Evolutionary conservation across 805 yeast genomes (phyloP), one percentile per base, ranked within the genome.

Genomic region (Suhomyces faveliae): DNA sequence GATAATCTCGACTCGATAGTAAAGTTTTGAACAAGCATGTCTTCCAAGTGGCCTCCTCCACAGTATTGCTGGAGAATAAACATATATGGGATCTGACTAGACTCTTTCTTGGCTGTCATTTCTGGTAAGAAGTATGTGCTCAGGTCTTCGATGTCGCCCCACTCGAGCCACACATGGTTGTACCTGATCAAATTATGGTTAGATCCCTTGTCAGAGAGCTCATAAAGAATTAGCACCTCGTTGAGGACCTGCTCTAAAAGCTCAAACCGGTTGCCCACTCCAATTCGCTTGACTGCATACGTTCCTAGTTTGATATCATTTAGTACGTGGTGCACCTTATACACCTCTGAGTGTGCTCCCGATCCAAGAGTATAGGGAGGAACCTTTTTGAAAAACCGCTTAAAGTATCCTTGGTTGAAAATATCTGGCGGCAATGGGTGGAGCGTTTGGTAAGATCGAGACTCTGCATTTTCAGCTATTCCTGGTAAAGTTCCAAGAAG

Each of bases 111-210:
- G 10, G 42, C 43, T 3, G 53, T 45, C 30, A 42, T 27, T 6
- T 50, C 52, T 0, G 61, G 51, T 6, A 70, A 40, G 29, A 67
- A 52, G 40, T 58, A 65, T 0, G 72, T 56, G 12, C 51, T 45
- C 67, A 35, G 85, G 74, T 47, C 84, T 68, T 56, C 74, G 63
- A 29, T 85, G 81, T 65, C 67, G 2, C 44, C 86, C 58, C 84
- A 73, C 59, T 90, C 97, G 25, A 90, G 64, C 97, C 97, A 90
- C 21, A 89, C 96, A 65, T 90, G 97, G 59, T 90, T 89, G 61
- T 90, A 90, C 17, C 86, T 79, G 22, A 90, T 88, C 55, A 90
- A 74, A 62, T 89, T 86, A 49, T 68, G 66, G 41, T 40, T 78
- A 71, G 76, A 64, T 30, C 73, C 68, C 46, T 66, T 48, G 54